phyloP scores from a whole-genome alignment of 2,329 filamentous ascomycete genomes.

The Rhynchosporium graminicola region DNA sequence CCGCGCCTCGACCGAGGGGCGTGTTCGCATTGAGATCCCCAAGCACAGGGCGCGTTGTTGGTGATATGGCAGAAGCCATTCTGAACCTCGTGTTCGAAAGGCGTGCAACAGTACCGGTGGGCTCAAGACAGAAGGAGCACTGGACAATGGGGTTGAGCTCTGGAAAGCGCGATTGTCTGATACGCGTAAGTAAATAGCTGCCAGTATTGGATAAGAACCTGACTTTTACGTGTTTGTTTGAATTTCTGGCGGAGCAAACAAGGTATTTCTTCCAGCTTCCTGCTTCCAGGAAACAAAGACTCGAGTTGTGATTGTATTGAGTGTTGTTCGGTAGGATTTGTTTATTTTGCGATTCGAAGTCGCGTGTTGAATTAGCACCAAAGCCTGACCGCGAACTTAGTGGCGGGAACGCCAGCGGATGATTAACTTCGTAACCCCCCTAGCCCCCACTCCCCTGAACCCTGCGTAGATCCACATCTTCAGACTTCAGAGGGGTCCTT shows the following conservation, averaged over 20 bases:
- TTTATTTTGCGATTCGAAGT: background rate
- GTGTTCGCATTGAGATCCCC: slow-evolving; percentile 67
- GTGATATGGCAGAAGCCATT: slow-evolving; percentile 5
- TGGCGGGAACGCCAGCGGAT: background rate
- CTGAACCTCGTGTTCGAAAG: background rate
- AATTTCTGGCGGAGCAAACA: too few species aligned
- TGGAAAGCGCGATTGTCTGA: slow-evolving; percentile 7
- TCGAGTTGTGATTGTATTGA: background rate
- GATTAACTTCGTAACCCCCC: too few species aligned
- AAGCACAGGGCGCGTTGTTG: slow-evolving; percentile 29
- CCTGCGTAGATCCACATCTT: too few species aligned
- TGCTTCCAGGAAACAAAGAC: background rate
- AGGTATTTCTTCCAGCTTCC: background rate
- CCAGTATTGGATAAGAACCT: background rate
- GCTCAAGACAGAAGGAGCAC: slow-evolving; percentile 1
- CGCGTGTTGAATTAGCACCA: background rate
- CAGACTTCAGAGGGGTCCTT: too few species aligned
- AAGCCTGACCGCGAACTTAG: slow-evolving; percentile 1
- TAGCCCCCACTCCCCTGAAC: too few species aligned
- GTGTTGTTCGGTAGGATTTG: background rate
- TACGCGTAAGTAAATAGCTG: slow-evolving; percentile 5
- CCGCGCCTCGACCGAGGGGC: slow-evolving; percentile 10
- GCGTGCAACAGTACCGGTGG: background rate
- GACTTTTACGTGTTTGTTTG: background rate
- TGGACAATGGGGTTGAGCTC: background rate